Base-by-base conservation (phyloP, 371 early-diverging fungal species). In the Coemansia sp. region DNA sequence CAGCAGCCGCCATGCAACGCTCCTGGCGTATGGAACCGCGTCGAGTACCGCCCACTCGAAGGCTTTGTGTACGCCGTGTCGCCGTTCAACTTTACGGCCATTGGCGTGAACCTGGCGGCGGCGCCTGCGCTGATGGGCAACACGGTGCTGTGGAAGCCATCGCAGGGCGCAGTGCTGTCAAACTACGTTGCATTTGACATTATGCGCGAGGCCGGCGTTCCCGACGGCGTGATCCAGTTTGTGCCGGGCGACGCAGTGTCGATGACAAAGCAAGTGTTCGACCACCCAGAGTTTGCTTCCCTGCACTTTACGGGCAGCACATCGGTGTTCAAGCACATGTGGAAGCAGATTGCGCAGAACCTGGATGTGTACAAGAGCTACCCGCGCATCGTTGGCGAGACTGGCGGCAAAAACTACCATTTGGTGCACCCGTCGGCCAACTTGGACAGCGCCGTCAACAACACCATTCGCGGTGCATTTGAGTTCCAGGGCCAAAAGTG, bases 1-100 rank as follows among this genome's bases (percentile, higher is more conserved):
- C 87, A 91, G 71, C 98, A 98, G 84, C 98, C 98, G 27, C 87
- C 92, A 64, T 88, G 90, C 84, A 93, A 95, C 84, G 77, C 93
- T n/a, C 72, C 86, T 42, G 87, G 87, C 52, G 85, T 83, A 63
- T 98, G 99, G 99, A 98, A 98, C 85, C 89, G 97, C 66, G 83
- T 89, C 66, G 99, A 98, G 84, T 97, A 94, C 86, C 91, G 98
- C 63, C 89, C 91, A 50, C 84, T 97, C 48, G 99, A 97, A 82
- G 98, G 99, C 40, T 98, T 98, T 72, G 95, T 98, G 42, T 88
- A 92, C 61, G 98, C 97, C 51, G 90, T 95, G 61, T 93, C 96
- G 18, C 99, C 99, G 21, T 98, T 98, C 90, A 98, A 98, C 87
- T 98, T 98, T 77, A 98, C 99, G 40, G 99, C 99, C 63, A 98